A percentile compares a stretch with the other conserved stretches of the same genome.
phyloP scores from a whole-genome alignment of 768 basidiomycete species.

The Lactifluus volemus region DNA sequence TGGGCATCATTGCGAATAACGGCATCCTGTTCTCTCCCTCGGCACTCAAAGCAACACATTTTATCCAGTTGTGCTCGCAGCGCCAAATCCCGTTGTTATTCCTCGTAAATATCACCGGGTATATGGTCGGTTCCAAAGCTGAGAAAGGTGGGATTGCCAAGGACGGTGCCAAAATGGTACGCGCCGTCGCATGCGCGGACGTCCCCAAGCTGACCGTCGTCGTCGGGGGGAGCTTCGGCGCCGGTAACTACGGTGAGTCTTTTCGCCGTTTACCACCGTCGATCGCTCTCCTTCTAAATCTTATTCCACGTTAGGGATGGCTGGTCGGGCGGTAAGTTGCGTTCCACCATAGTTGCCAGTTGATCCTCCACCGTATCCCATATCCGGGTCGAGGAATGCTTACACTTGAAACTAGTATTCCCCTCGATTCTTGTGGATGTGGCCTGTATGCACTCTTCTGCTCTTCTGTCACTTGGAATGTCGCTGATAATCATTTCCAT shows the following conservation, averaged over 20 bases:
- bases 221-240: conserved; percentile 90
- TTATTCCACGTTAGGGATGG: conserved; percentile 57
- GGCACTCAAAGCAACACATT: conserved; percentile 90
- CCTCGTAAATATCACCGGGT: conserved; percentile 95
- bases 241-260: conserved; percentile 81
- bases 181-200: conserved; percentile 87
- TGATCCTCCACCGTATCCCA: not conserved
- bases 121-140: conserved; percentile 96
- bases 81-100: conserved; percentile 84
- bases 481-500: not conserved
- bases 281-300: not conserved
- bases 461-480: conserved; percentile 3
- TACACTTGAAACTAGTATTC: conserved; percentile 52
- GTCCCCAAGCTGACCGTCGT: conserved; percentile 92
- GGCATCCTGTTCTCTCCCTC: conserved; percentile 93
- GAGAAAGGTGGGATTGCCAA: conserved; percentile 93
- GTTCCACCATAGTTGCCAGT: not conserved
- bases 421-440: conserved; percentile 95
- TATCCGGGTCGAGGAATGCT: not conserved
- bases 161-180: conserved; percentile 96
- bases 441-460: conserved; percentile 58
- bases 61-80: conserved; percentile 91
- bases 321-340: conserved; percentile 74
- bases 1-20: conserved; percentile 91
- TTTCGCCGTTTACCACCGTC: conserved; percentile 4